Conservation (phyloP, 768 basidiomycete species). For the Lanmaoa rubissima region DNA sequence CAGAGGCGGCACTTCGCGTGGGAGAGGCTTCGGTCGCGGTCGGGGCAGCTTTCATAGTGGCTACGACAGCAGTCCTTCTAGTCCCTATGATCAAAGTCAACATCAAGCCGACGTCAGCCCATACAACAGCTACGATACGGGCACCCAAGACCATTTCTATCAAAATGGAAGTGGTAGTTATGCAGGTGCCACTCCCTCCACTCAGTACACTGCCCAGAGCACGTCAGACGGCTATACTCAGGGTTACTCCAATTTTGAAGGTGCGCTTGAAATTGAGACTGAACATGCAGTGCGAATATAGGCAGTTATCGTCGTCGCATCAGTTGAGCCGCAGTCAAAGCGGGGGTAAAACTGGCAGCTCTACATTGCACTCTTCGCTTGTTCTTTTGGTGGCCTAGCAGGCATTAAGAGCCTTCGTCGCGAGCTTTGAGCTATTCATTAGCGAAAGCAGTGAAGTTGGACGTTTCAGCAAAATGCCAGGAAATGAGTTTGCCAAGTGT, state of each 20-base stretch:
- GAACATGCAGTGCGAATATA: conserved; percentile 43
- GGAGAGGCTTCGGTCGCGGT: conserved; percentile 52
- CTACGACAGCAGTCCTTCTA: conserved; percentile 54
- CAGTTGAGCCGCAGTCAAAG: conserved; percentile 46
- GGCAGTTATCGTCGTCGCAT: conserved; percentile 38
- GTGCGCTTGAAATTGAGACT: conserved; percentile 80
- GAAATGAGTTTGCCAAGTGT: conserved; percentile 29
- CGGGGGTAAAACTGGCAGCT: conserved; percentile 46
- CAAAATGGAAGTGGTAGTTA: conserved; percentile 66
- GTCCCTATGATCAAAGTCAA: conserved; percentile 63
- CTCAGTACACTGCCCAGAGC: conserved; percentile 49
- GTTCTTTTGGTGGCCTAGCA: conserved; percentile 22
- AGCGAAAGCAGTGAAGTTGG: conserved; percentile 46
- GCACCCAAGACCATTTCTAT: conserved; percentile 61
- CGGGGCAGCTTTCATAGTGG: conserved; percentile 52
- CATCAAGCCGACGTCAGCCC: conserved; percentile 60
- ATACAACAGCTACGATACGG: conserved; percentile 69
- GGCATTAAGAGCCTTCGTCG: conserved; percentile 36
- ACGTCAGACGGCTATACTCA: conserved; percentile 51
- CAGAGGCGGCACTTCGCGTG: conserved; percentile 53
- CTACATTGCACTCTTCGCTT: conserved; percentile 22
- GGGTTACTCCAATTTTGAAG: conserved; percentile 72
- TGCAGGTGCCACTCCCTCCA: conserved; percentile 46
- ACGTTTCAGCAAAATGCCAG: conserved; percentile 25
- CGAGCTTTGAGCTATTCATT: conserved; percentile 48